Conservation (phyloP, 257 asterid genomes). For the Plantago ovata region DNA sequence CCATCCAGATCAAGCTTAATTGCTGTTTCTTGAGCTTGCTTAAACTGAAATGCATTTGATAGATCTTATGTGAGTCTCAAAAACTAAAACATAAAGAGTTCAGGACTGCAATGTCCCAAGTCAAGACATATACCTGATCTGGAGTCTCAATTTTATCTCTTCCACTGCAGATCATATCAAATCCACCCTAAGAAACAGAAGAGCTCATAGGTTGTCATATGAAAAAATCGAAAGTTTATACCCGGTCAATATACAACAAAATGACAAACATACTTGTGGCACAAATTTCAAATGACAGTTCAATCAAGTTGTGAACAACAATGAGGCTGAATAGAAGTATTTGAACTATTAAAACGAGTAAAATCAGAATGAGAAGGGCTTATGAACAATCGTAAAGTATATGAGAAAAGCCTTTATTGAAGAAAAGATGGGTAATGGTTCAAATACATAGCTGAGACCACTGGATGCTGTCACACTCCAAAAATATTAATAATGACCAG, state of each 20-base stretch:
- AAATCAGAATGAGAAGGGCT: too few species aligned
- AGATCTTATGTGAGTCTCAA: conserved; percentile 19
- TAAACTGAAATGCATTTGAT: conserved; percentile 43
- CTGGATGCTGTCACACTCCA: too few species aligned
- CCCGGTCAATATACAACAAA: background rate
- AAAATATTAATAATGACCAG: too few species aligned
- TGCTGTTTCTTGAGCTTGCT: conserved; percentile 75
- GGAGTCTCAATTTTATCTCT: conserved; percentile 89
- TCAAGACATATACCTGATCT: conserved; percentile 46
- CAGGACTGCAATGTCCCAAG: background rate
- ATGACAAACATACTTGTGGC: too few species aligned
- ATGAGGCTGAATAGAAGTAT: too few species aligned
- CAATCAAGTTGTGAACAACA: too few species aligned
- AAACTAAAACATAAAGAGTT: background rate
- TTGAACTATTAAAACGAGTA: too few species aligned
- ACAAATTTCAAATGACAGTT: background rate
- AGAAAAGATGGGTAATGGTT: too few species aligned
- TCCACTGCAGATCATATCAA: conserved; percentile 76
- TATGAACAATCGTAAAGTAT: too few species aligned
- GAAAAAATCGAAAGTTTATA: background rate
- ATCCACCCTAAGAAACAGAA: conserved; percentile 55
- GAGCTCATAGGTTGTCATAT: background rate
- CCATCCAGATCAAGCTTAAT: conserved; percentile 70
- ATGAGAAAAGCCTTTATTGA: too few species aligned
- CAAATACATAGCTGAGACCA: too few species aligned